Evolutionary conservation across 169 alveolate species (phyloP).

Genomic region (Plasmodium inui): DNA sequence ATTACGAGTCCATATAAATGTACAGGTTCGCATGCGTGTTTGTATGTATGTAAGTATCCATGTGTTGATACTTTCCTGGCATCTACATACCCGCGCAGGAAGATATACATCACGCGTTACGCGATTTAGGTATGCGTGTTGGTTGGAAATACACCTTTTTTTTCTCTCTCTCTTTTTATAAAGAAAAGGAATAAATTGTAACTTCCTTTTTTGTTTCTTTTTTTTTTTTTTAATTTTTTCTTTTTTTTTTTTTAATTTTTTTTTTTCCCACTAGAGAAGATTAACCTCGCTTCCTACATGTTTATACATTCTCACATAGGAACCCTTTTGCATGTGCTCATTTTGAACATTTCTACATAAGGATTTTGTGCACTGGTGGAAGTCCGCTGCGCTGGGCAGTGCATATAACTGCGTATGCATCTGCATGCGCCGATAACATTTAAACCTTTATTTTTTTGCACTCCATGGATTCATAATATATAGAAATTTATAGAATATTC

Average conservation of each 20-base stretch:
- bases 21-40: background rate
- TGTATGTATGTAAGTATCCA: conserved; percentile 1
- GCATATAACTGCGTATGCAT: background rate
- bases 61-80: background rate
- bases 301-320: background rate
- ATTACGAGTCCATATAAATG: background rate
- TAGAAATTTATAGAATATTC: background rate
- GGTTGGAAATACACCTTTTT: background rate
- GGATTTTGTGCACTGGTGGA: background rate
- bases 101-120: background rate
- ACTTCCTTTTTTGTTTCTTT: background rate
- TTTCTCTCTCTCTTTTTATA: background rate
- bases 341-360: conserved; percentile 1
- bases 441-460: background rate
- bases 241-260: background rate
- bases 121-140: background rate
- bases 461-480: background rate
- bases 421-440: background rate
- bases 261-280: background rate
- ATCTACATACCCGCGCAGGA: background rate
- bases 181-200: background rate
- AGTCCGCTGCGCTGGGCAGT: background rate
- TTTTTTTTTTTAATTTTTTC: background rate
- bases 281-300: background rate
- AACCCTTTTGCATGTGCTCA: background rate